Conservation (phyloP, 495 filamentous ascomycete species). For the Podospora fimiseda region DNA sequence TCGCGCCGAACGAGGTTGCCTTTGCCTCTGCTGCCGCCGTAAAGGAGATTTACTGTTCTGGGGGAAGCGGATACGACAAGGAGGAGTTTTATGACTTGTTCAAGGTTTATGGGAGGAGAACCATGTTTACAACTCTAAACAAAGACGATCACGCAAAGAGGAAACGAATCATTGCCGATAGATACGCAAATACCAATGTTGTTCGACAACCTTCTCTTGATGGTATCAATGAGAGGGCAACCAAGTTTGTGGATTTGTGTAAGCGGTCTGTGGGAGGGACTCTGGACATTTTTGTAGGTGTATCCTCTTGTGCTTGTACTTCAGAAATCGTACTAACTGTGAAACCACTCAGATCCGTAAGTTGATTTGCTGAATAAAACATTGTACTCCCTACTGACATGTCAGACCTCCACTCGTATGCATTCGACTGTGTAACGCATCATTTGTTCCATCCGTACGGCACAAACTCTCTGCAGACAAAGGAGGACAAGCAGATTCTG, state of each 20-base stretch:
- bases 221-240: constrained; percentile 49
- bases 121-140: constrained; percentile 55
- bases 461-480: constrained; percentile 45
- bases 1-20: constrained; percentile 55
- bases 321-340: neutral
- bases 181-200: constrained; percentile 62
- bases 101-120: constrained; percentile 50
- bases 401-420: constrained; percentile 50
- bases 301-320: neutral
- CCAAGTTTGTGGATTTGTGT: constrained; percentile 47
- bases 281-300: constrained; percentile 55
- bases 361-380: neutral
- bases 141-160: constrained; percentile 52
- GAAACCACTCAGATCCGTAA: constrained; percentile 16
- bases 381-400: neutral
- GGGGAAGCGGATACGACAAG: constrained; percentile 62
- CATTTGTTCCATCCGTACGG: constrained; percentile 59
- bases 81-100: constrained; percentile 62
- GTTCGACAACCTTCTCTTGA: constrained; percentile 45
- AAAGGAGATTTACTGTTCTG: constrained; percentile 60
- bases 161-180: constrained; percentile 54
- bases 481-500: constrained; percentile 54
- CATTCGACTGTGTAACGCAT: constrained; percentile 59
- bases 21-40: constrained; percentile 52
- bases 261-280: constrained; percentile 32